Evolutionary conservation across 2,329 filamentous ascomycete species (phyloP).

Genomic region (Ophiostoma fasciatum): DNA sequence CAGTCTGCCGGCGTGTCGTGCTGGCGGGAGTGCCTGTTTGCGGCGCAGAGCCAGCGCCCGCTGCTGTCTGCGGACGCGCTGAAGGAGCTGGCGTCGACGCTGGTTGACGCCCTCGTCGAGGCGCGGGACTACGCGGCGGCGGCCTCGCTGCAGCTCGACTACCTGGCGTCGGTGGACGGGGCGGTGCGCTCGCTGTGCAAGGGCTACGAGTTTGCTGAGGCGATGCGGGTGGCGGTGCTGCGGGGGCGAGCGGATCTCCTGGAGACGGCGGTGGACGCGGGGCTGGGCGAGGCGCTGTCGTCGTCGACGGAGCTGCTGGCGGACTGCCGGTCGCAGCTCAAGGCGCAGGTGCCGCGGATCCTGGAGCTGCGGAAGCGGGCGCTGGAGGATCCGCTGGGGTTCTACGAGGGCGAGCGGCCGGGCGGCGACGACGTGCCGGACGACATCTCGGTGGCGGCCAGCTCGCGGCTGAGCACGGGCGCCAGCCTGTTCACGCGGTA

Average conservation of each 20-base stretch:
- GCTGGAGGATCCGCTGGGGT: conserved; percentile 69
- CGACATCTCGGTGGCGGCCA: conserved; percentile 77
- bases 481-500: conserved; percentile 90
- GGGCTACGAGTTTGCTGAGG: conserved; percentile 75
- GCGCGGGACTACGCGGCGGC: conserved; percentile 72
- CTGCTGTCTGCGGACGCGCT: conserved; percentile 34
- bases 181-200: conserved; percentile 72
- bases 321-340: conserved; percentile 77
- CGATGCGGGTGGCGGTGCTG: conserved; percentile 60
- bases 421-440: conserved; percentile 49
- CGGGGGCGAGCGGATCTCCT: conserved; percentile 49
- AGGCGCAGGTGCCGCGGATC: conserved; percentile 74
- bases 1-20: conserved; percentile 57
- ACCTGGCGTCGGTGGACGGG: conserved; percentile 55
- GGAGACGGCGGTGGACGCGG: conserved; percentile 53
- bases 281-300: conserved; percentile 66
- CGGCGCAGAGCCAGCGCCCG: conserved; percentile 46
- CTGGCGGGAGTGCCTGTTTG: conserved; percentile 84
- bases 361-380: conserved; percentile 70
- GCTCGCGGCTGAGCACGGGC: conserved; percentile 63
- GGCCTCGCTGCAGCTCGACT: conserved; percentile 66
- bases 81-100: conserved; percentile 49
- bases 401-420: conserved; percentile 63
- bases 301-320: conserved; percentile 81
- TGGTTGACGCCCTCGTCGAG: conserved; percentile 70